These are phyloP conservation scores for Acacia melanoxylon DNA, from an alignment of 306 rosid genomes.

Conservation along the genomic window DNA sequence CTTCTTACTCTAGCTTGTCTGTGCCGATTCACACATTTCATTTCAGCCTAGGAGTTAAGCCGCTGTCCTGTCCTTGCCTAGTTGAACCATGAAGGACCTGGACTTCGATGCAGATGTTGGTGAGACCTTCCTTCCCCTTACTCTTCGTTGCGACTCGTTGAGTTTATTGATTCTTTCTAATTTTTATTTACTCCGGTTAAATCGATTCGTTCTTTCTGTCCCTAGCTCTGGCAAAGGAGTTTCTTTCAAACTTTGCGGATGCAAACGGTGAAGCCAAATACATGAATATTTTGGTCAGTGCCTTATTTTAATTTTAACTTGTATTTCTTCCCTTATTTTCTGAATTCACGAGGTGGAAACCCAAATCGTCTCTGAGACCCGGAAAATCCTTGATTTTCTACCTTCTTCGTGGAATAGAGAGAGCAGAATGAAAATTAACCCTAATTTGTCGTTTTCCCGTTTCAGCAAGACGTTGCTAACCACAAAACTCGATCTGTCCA, in stretches of 20 bases:
- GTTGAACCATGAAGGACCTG: slow-evolving; percentile 53
- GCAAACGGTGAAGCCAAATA: slow-evolving; percentile 73
- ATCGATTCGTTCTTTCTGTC: not conserved
- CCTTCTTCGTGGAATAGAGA: not conserved
- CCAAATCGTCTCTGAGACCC: slow-evolving; percentile 23
- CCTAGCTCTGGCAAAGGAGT: slow-evolving; percentile 76
- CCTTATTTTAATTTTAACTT: not conserved
- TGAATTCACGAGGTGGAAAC: not conserved
- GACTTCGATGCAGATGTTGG: slow-evolving; percentile 76
- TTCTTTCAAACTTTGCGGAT: slow-evolving; percentile 77
- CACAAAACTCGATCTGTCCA: slow-evolving; percentile 71
- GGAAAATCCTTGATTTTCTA: not conserved
- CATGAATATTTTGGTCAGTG: slow-evolving; percentile 64
- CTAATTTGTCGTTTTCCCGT: slow-evolving; percentile 12
- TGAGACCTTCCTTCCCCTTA: slow-evolving; percentile 20
- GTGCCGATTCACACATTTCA: not conserved
- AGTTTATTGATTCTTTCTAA: not conserved
- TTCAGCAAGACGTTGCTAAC: slow-evolving; percentile 92
- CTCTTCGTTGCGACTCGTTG: not conserved
- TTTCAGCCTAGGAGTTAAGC: not conserved
- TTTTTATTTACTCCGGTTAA: not conserved
- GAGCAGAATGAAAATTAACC: not conserved
- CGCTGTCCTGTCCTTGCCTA: slow-evolving; percentile 11
- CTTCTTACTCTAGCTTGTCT: not conserved
- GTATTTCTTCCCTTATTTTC: not conserved